phyloP scores from a whole-genome alignment of 2,329 filamentous ascomycete genomes.

The Dactylellina haptotyla region DNA sequence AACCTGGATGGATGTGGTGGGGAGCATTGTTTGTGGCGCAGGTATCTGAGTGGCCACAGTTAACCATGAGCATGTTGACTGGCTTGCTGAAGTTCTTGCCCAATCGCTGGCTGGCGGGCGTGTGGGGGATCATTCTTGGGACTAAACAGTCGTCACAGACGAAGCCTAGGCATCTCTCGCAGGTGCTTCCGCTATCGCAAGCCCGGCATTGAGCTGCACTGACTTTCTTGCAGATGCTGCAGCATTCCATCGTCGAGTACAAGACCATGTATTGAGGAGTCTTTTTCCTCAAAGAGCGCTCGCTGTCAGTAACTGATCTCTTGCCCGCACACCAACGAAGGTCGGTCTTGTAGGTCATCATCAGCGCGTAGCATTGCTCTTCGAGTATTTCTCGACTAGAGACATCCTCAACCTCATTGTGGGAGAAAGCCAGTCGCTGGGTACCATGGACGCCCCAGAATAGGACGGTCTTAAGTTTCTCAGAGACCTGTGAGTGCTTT shows the following conservation, averaged over 20 bases:
- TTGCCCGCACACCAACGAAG: not conserved
- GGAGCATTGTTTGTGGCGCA: constrained; percentile 1
- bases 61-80: constrained; percentile 5
- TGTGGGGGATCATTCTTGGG: not conserved
- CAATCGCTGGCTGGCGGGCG: too few relatives aligned
- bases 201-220: not conserved
- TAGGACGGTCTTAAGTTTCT: not conserved
- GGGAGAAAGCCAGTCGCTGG: constrained; percentile 12
- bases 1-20: constrained; percentile 26
- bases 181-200: constrained; percentile 7
- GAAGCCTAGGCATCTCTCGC: constrained; percentile 25
- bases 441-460: constrained; percentile 29
- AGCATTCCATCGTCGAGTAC: constrained; percentile 8
- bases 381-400: not conserved
- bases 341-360: constrained; percentile 19
- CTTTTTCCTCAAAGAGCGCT: not conserved
- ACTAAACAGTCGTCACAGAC: constrained; percentile 10
- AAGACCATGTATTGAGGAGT: not conserved
- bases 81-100: not conserved
- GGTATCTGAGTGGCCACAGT: not conserved
- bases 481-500: not conserved
- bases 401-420: not conserved
- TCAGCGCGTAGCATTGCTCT: not conserved
- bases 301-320: not conserved
- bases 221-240: constrained; percentile 1